Evolutionary conservation across 73 alveolate genomes (phyloP).

Genomic region (Symbiodinium natans): DNA sequence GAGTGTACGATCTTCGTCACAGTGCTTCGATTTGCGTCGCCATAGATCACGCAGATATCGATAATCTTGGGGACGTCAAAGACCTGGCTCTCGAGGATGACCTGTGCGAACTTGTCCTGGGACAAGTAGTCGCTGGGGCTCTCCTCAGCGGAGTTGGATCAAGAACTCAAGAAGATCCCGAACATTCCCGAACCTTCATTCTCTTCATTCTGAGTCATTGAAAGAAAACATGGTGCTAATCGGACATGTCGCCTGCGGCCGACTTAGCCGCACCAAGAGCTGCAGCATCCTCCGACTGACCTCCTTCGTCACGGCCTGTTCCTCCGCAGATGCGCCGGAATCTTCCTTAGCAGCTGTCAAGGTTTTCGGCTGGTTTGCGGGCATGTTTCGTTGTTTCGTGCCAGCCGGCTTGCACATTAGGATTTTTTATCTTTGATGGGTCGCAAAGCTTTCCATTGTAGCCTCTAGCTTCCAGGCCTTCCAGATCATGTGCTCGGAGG

Average conservation of each 20-base stretch:
- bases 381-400: no score
- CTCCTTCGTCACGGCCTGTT: slow-evolving; percentile 20
- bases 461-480: neutral
- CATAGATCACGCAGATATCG: slow-evolving; percentile 77
- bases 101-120: slow-evolving; percentile 38
- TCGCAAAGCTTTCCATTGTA: no score
- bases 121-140: slow-evolving; percentile 7
- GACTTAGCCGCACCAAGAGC: slow-evolving; percentile 45
- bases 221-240: neutral
- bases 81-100: slow-evolving; percentile 37
- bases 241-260: slow-evolving; percentile 13
- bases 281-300: slow-evolving; percentile 67
- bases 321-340: neutral
- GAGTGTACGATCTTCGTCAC: slow-evolving; percentile 92
- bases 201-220: no score
- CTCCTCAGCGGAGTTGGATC: neutral
- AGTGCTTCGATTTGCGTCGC: slow-evolving; percentile 60
- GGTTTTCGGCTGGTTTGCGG: no score
- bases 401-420: no score
- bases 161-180: neutral
- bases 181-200: neutral
- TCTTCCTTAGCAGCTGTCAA: neutral
- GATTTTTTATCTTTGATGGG: no score
- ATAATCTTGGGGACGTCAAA: slow-evolving; percentile 79
- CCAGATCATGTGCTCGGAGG: slow-evolving; percentile 58